Percentiles rank a stretch among this genome's conserved stretches.
Conservation (phyloP, 2,329 filamentous ascomycete species). For the Tolypocladium pustulatum region DNA sequence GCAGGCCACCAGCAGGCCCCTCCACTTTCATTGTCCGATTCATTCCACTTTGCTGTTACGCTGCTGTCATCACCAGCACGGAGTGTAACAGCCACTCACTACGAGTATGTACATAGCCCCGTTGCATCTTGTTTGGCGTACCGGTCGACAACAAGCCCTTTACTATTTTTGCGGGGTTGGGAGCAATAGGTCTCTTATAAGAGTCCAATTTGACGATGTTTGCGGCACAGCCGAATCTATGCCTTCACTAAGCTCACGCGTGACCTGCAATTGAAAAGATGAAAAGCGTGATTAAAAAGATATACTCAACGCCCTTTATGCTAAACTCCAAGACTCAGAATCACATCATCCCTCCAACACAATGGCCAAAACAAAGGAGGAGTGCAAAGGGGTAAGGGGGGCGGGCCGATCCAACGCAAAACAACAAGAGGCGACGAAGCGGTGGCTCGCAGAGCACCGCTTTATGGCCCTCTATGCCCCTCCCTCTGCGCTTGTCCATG, state of each 20-base stretch:
- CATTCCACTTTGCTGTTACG: background rate
- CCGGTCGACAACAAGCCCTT: background rate
- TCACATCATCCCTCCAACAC: slow-evolving; percentile 3
- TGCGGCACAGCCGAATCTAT: background rate
- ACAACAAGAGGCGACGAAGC: background rate
- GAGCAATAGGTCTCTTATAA: background rate
- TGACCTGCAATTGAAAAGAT: background rate
- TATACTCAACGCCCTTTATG: slow-evolving; percentile 8
- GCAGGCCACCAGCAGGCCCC: background rate
- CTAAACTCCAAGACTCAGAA: slow-evolving; percentile 6
- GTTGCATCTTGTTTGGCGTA: background rate
- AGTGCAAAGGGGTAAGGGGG: background rate
- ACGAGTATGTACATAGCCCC: no score
- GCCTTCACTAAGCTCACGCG: background rate
- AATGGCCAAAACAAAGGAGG: background rate
- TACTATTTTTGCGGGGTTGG: background rate
- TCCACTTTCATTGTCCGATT: background rate
- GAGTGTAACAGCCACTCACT: no score
- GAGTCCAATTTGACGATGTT: background rate
- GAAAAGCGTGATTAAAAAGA: background rate
- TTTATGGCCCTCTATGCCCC: background rate
- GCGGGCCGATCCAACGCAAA: background rate
- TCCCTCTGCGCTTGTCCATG: background rate
- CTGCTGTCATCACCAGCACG: background rate
- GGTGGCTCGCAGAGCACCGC: background rate